phyloP scores from a whole-genome alignment of 108 stramenopile species.

The Fragilaria crotonensis region DNA sequence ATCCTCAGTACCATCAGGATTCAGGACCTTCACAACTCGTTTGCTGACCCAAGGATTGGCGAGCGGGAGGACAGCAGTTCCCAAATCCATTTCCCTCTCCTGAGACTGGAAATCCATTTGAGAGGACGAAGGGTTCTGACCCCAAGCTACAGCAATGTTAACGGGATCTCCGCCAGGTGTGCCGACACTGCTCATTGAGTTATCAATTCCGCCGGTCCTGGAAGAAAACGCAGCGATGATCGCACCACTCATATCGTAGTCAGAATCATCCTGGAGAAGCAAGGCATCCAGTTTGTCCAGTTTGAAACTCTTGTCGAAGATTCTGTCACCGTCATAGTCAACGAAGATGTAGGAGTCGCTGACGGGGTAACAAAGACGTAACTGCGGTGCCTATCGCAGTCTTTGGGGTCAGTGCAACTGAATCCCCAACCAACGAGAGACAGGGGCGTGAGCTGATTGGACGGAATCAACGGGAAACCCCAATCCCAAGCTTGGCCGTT shows the following conservation, averaged over 20 bases:
- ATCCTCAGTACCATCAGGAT: not conserved
- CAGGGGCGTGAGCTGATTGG: constrained; percentile 3
- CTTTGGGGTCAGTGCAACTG: constrained; percentile 23
- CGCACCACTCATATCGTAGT: not conserved
- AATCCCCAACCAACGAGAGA: constrained; percentile 14
- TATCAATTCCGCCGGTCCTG: not conserved
- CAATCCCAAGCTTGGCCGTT: not conserved
- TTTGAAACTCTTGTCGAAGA: not conserved
- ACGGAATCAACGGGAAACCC: constrained; percentile 13
- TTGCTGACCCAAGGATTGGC: not conserved
- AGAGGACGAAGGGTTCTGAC: not conserved
- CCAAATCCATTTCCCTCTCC: not conserved
- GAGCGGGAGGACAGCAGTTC: not conserved
- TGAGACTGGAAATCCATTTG: not conserved
- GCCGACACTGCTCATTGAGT: not conserved
- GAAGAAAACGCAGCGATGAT: not conserved
- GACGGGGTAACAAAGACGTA: not conserved
- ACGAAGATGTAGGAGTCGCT: not conserved
- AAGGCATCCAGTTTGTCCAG: not conserved
- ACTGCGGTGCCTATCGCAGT: too few relatives aligned
- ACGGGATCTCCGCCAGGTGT: not conserved
- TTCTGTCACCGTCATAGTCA: not conserved
- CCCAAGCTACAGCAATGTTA: not conserved
- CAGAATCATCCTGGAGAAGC: not conserved
- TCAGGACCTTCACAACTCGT: not conserved